These are phyloP conservation scores for Chalaropsis ovoidea DNA, from an alignment of 2,329 filamentous ascomycete species.

Conservation along the genomic window DNA sequence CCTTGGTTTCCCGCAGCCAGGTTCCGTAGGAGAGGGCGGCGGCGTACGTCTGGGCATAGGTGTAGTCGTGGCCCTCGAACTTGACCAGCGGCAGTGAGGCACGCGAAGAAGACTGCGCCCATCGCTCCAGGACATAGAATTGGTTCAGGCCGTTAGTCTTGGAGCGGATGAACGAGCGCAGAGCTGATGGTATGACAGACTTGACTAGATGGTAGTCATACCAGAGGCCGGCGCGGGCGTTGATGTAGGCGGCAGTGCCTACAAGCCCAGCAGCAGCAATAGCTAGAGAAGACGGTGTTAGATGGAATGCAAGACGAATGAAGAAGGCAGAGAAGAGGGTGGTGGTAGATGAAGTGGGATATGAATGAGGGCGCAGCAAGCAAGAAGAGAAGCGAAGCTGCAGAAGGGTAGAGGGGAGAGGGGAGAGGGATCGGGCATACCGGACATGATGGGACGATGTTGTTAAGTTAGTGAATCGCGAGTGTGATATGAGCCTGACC, in stretches of 20 bases:
- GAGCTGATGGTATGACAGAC: slow-evolving; percentile 36
- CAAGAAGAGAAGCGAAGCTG: not conserved
- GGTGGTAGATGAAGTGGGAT: slow-evolving; percentile 6
- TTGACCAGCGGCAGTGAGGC: slow-evolving; percentile 52
- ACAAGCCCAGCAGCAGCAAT: slow-evolving; percentile 46
- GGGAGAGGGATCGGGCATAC: not conserved
- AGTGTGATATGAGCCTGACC: too few relatives aligned
- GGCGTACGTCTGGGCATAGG: slow-evolving; percentile 67
- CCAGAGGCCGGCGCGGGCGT: slow-evolving; percentile 56
- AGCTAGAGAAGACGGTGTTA: slow-evolving; percentile 15
- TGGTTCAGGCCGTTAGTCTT: slow-evolving; percentile 51
- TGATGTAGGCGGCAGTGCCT: slow-evolving; percentile 60
- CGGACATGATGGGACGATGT: not conserved
- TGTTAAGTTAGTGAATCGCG: not conserved
- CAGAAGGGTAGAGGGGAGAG: not conserved
- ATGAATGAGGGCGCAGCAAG: not conserved
- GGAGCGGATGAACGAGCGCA: slow-evolving; percentile 23
- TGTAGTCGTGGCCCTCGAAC: slow-evolving; percentile 59
- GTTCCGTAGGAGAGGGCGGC: slow-evolving; percentile 59
- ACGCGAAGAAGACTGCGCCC: slow-evolving; percentile 44
- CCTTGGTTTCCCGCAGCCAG: slow-evolving; percentile 58
- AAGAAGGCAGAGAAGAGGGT: not conserved
- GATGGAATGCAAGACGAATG: not conserved
- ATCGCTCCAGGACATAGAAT: slow-evolving; percentile 65
- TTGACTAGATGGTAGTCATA: slow-evolving; percentile 56